phyloP scores from a whole-genome alignment of 225 moss, liverwort and hornwort genomes.

The Anthoceros angustus region DNA sequence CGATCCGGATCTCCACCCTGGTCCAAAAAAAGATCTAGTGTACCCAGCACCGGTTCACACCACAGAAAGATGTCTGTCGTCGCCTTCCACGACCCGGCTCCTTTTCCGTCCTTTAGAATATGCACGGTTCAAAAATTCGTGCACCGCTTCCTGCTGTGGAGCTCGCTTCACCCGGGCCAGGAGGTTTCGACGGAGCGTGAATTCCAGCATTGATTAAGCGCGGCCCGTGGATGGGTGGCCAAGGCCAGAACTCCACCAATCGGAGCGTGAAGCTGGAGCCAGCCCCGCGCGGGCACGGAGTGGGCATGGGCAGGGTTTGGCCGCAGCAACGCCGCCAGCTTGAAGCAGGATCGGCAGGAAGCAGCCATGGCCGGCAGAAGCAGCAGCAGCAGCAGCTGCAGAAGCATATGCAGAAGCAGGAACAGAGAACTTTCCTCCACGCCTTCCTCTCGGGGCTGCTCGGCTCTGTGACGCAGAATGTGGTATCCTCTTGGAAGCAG shows the following conservation, averaged over 20 bases:
- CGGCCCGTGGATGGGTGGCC: background rate
- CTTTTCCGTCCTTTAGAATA: too few relatives aligned
- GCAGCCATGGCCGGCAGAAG: background rate
- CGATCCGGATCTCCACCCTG: too few relatives aligned
- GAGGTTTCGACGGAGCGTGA: background rate
- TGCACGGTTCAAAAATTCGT: too few relatives aligned
- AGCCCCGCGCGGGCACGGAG: background rate
- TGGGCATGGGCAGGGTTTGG: background rate
- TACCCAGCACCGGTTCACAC: too few relatives aligned
- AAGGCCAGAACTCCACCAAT: background rate
- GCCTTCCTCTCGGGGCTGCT: background rate
- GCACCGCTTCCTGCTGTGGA: too few relatives aligned
- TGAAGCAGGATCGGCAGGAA: too few relatives aligned
- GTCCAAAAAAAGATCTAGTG: too few relatives aligned
- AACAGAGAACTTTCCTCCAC: background rate
- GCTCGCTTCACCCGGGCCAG: background rate
- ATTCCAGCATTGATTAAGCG: too few relatives aligned
- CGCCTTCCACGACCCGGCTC: too few relatives aligned
- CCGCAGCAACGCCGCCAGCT: too few relatives aligned
- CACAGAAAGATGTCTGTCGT: too few relatives aligned
- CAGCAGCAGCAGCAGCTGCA: background rate
- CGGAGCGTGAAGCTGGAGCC: background rate
- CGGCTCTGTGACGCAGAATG: background rate
- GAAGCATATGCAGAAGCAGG: background rate
- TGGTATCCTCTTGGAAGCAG: conserved; percentile 5